Evolutionary conservation across 2,329 filamentous ascomycete species (phyloP).

Genomic region (Pseudogymnoascus sp.): DNA sequence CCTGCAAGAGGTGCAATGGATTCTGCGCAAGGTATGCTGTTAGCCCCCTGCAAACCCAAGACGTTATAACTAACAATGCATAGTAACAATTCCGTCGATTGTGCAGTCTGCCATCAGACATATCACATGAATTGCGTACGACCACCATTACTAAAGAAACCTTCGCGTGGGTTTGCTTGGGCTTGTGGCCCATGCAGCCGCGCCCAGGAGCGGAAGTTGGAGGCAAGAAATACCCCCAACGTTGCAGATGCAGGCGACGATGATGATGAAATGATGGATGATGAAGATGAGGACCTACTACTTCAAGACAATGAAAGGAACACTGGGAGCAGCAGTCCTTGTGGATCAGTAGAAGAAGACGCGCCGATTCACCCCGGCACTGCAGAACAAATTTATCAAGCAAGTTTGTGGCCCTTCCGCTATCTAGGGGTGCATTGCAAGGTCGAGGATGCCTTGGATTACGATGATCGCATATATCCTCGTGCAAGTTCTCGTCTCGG

Average conservation of each 20-base stretch:
- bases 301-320: constrained; percentile 42
- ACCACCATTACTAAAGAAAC: constrained; percentile 87
- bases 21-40: constrained; percentile 80
- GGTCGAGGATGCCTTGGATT: constrained; percentile 89
- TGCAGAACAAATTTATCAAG: constrained; percentile 82
- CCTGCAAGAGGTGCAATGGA: constrained; percentile 82
- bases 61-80: constrained; percentile 11
- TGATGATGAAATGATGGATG: constrained; percentile 54
- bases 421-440: constrained; percentile 94
- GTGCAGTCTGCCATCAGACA: constrained; percentile 86
- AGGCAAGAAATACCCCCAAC: constrained; percentile 79
- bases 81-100: constrained; percentile 92
- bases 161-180: constrained; percentile 95
- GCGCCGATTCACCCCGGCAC: constrained; percentile 53
- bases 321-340: constrained; percentile 58
- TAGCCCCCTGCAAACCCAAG: not conserved
- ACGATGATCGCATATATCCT: constrained; percentile 95
- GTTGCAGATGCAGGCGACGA: constrained; percentile 59
- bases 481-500: constrained; percentile 88
- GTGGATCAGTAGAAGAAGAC: constrained; percentile 48
- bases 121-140: constrained; percentile 99
- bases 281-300: constrained; percentile 63
- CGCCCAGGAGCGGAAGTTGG: constrained; percentile 86
- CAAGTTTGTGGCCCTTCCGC: constrained; percentile 91
- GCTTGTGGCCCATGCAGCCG: constrained; percentile 93